Evolutionary conservation across 2,329 filamentous ascomycete species (phyloP).

Genomic region (Talaromyces sp.): DNA sequence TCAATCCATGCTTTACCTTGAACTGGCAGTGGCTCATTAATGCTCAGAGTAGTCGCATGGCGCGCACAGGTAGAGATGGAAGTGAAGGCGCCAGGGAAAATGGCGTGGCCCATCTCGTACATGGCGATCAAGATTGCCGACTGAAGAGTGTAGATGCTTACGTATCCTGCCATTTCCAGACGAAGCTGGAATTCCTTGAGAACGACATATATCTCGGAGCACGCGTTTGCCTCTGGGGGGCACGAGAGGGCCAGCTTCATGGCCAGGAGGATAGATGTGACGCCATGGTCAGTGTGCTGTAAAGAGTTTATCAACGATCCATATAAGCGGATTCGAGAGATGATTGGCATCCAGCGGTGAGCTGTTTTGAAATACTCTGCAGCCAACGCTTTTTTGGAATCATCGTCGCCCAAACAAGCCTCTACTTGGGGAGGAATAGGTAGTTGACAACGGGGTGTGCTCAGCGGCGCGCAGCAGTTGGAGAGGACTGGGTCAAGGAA

Average conservation of each 20-base stretch:
- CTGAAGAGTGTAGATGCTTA: not conserved
- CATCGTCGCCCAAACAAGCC: not conserved
- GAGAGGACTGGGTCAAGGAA: conserved; percentile 1
- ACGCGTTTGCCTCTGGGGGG: not conserved
- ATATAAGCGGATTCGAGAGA: not conserved
- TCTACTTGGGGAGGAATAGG: conserved; percentile 1
- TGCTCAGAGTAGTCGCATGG: not conserved
- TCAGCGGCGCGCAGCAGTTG: not conserved
- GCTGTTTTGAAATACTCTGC: not conserved
- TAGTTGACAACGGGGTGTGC: not conserved
- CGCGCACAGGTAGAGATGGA: conserved; percentile 1
- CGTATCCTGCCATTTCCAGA: not conserved
- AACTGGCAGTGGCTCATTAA: not conserved
- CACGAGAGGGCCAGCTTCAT: conserved; percentile 1
- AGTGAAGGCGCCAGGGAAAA: not conserved
- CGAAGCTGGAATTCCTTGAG: conserved; percentile 1
- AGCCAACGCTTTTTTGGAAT: not conserved
- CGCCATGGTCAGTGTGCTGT: not conserved
- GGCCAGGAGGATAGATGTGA: not conserved
- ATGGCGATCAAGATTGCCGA: conserved; percentile 1
- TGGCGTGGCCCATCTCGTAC: conserved; percentile 1
- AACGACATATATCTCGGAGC: not conserved
- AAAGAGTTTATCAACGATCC: not conserved
- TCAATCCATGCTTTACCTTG: not conserved
- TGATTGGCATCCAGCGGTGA: conserved; percentile 1